Base-by-base conservation (phyloP, 1,284 basidiomycete species). In the Psilocybe mexicana region DNA sequence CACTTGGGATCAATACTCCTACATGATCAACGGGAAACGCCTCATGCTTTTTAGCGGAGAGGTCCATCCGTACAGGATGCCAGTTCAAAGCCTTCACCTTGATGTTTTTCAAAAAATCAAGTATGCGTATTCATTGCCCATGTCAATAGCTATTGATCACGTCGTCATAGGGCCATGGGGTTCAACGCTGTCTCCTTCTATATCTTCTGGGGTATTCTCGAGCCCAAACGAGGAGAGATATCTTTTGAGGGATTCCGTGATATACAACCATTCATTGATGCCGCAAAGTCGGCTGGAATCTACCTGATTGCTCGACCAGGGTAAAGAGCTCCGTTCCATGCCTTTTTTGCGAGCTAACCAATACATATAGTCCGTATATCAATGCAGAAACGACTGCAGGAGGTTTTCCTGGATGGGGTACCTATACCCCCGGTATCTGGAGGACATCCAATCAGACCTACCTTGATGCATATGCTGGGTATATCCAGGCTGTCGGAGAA, bases 371-470 rank as follows among this genome's bases (percentile, higher is more conserved):
- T 1, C 79, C 79, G 3, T 83, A 83, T 60, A 81, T 83, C 67
- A 80, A 82, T 55, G 79, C 82, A 1, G 84, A 86, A 68, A 81
- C 78, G 0, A 76, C 78, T 2, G 83, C 71, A 3, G 79, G 79
- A 28, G 80, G 80, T 1, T 77, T 82, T 47, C 80, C 80, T 26
- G 79, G 80, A 14, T 82, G 79, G 79, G 78, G 76, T 33, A 79
- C 77, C 7, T 70, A 77, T 56, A 78, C 76, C 1, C 67, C 71
- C 11, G 76, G 77, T 23, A 61, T 79, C 28, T 82, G 79, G 79
- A 73, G 78, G 57, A 80, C 79, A 2, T 73, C 71, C 0, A 79
- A 80, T 55, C 61, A 73, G 1, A 72, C 74, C 8, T 81, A 79
- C 59, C 64, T 75, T 43, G 72, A 79, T 12, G 80, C 79, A 2